phyloP scores from a whole-genome alignment of 306 rosid genomes.

The Coriaria nepalensis region DNA sequence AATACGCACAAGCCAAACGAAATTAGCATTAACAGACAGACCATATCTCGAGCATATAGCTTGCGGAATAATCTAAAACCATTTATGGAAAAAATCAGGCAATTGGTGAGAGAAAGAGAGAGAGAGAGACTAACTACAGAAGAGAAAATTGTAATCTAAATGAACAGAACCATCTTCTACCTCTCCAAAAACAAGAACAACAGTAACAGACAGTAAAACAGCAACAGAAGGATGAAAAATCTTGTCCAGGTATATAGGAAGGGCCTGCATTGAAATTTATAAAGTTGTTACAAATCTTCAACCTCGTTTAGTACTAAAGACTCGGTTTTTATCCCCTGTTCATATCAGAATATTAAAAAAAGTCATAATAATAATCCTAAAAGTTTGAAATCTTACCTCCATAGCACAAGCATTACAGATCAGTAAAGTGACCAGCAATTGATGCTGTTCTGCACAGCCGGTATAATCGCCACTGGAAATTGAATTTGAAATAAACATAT shows the following conservation, averaged over 20 bases:
- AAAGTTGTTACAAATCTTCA: no score
- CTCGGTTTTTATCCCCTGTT: background rate
- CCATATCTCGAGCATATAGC: constrained; percentile 80
- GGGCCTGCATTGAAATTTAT: constrained; percentile 40
- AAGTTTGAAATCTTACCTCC: constrained; percentile 42
- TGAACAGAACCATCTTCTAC: constrained; percentile 17
- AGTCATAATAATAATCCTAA: background rate
- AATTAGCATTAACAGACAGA: constrained; percentile 63
- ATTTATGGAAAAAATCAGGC: background rate
- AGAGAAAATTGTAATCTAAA: constrained; percentile 3
- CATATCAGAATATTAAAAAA: background rate
- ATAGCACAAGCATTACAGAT: constrained; percentile 85
- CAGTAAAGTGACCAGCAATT: constrained; percentile 70
- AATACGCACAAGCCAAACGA: constrained; percentile 64
- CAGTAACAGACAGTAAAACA: constrained; percentile 69
- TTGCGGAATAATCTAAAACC: constrained; percentile 67
- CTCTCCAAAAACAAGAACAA: constrained; percentile 81
- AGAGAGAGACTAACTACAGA: constrained; percentile 4
- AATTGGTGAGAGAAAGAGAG: constrained; percentile 5
- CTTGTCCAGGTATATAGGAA: constrained; percentile 72
- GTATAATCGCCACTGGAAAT: constrained; percentile 47
- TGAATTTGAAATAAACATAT: background rate
- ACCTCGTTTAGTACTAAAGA: no score
- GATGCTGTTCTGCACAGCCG: constrained; percentile 81
- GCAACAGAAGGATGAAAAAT: constrained; percentile 71